A percentile compares a stretch with the other conserved stretches of the same genome.
These are phyloP conservation scores for Linderniella brevidens DNA, from an alignment of 257 asterid genomes.

Conservation along the genomic window DNA sequence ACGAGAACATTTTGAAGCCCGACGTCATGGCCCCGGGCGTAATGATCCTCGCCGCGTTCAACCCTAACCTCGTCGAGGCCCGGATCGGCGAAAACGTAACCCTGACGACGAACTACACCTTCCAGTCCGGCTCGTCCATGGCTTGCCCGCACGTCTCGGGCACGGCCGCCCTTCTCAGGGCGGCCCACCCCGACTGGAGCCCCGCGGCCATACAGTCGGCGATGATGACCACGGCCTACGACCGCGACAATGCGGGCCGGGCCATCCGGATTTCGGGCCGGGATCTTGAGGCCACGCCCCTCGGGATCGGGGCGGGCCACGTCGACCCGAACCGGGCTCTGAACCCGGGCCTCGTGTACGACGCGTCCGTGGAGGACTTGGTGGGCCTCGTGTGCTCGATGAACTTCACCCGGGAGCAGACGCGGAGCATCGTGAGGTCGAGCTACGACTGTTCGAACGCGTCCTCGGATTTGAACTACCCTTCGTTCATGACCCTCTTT, in stretches of 20 bases:
- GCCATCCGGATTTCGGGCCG: constrained; percentile 63
- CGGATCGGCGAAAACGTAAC: constrained; percentile 10
- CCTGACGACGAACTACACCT: constrained; percentile 14
- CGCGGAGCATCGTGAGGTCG: constrained; percentile 34
- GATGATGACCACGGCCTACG: constrained; percentile 67
- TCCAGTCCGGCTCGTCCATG: constrained; percentile 60
- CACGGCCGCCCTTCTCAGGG: constrained; percentile 50
- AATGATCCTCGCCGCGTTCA: constrained; percentile 17
- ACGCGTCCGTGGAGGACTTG: constrained; percentile 27
- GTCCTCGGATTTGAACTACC: constrained; percentile 75
- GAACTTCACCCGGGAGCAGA: constrained; percentile 16
- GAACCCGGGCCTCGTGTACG: constrained; percentile 71
- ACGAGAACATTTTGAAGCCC: constrained; percentile 24
- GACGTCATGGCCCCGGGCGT: constrained; percentile 36
- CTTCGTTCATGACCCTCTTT: constrained; percentile 65
- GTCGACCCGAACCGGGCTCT: constrained; percentile 71
- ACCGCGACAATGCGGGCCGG: constrained; percentile 48
- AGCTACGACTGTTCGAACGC: constrained; percentile 15
- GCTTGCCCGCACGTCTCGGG: constrained; percentile 98
- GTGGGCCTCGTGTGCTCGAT: constrained; percentile 67
- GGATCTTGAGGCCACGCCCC: constrained; percentile 38
- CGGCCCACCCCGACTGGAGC: constrained; percentile 54
- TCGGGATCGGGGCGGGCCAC: constrained; percentile 66
- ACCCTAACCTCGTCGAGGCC: constrained; percentile 6
- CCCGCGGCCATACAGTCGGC: constrained; percentile 87